Conservation (phyloP, 371 early-diverging fungal genomes). For the Blastocladiella emersonii region DNA sequence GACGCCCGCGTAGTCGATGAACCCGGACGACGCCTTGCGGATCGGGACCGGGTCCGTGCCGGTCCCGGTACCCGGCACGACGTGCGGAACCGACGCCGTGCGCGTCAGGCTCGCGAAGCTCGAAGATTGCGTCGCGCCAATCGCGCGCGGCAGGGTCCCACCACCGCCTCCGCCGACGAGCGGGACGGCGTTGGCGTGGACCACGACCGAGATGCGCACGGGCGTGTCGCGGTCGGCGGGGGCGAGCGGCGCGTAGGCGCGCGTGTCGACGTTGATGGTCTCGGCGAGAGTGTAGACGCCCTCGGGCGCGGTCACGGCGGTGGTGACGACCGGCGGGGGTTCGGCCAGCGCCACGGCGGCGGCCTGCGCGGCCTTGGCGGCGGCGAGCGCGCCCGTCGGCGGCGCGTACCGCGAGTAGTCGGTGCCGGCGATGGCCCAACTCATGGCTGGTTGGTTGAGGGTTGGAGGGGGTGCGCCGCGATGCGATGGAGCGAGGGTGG, state of each 20-base stretch:
- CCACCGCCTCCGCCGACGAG: not conserved
- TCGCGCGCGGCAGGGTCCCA: too few species aligned
- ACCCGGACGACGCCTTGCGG: not conserved
- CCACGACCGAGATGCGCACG: not conserved
- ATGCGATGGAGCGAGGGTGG: too few species aligned
- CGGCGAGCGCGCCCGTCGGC: too few species aligned
- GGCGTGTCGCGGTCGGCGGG: not conserved
- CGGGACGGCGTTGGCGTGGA: not conserved
- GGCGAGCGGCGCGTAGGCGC: not conserved
- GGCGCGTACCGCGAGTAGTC: too few species aligned
- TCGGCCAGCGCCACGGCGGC: too few species aligned
- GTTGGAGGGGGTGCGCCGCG: too few species aligned
- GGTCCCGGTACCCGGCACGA: not conserved
- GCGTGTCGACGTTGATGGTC: not conserved
- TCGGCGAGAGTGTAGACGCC: not conserved
- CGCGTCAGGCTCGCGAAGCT: not conserved
- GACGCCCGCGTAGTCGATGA: not conserved
- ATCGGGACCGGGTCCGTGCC: not conserved
- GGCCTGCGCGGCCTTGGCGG: too few species aligned
- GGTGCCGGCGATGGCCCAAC: too few species aligned
- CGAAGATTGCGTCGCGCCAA: too few species aligned
- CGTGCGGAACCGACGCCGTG: not conserved
- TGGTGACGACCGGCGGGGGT: not conserved
- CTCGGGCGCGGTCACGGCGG: not conserved
- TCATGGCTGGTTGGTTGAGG: too few species aligned